Conservation (phyloP, 2,329 filamentous ascomycete species). For the Pseudogymnoascus sp. region DNA sequence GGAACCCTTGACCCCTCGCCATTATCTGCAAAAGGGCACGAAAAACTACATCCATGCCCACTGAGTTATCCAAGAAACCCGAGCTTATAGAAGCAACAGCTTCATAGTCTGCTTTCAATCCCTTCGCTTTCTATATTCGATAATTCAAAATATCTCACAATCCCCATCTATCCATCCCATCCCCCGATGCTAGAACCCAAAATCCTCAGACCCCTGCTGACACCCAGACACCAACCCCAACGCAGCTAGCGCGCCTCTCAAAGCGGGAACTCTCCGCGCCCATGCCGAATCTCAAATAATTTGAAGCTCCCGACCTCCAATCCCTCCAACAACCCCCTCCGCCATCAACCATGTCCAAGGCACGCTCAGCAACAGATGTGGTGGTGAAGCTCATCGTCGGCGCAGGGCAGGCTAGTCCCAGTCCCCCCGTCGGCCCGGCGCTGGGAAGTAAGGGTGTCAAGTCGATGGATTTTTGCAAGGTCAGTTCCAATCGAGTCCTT, state of each 20-base stretch:
- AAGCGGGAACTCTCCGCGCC: not conserved
- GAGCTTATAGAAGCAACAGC: not conserved
- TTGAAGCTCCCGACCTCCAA: not conserved
- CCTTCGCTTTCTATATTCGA: not conserved
- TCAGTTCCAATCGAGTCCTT: conserved; percentile 32
- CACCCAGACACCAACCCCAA: not conserved
- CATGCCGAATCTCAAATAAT: not conserved
- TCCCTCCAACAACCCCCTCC: not conserved
- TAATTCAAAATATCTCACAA: not conserved
- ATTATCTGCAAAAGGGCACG: not conserved
- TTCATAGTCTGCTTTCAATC: not conserved
- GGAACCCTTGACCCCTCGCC: not conserved
- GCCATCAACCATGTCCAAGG: conserved; percentile 27
- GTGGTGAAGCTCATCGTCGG: conserved; percentile 97
- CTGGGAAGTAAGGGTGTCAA: conserved; percentile 97
- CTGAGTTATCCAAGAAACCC: not conserved
- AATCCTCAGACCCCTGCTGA: not conserved
- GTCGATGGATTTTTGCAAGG: conserved; percentile 99
- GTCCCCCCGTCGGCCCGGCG: conserved; percentile 91
- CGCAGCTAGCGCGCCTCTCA: not conserved
- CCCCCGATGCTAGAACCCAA: not conserved
- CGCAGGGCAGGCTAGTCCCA: conserved; percentile 88
- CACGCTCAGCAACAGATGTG: conserved; percentile 45
- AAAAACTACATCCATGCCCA: not conserved
- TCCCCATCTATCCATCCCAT: not conserved